These are phyloP conservation scores for Jaltomata sinuosa DNA, from an alignment of 257 asterid species.

Conservation along the genomic window DNA sequence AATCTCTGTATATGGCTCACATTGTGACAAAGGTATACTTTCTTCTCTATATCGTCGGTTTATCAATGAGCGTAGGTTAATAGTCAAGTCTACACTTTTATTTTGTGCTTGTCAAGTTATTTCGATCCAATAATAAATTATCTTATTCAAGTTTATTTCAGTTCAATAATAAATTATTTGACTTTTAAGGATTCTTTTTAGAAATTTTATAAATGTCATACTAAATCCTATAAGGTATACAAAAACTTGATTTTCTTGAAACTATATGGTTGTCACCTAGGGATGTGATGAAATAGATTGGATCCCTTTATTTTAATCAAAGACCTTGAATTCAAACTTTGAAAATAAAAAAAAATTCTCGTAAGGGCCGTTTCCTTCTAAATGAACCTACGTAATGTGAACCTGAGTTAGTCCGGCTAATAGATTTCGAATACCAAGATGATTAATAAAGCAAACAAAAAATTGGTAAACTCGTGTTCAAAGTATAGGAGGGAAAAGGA, in stretches of 20 bases:
- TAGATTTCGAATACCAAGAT: neutral
- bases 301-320: neutral
- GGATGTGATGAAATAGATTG: neutral
- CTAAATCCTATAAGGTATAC: neutral
- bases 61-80: too few relatives aligned
- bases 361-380: neutral
- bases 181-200: neutral
- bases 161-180: neutral
- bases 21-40: too few relatives aligned
- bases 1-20: too few relatives aligned
- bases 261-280: neutral
- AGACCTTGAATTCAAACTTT: neutral
- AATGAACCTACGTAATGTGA: fast-evolving
- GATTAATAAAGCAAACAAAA: neutral
- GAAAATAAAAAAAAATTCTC: neutral
- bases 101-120: too few relatives aligned
- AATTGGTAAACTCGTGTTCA: neutral
- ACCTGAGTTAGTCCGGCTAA: neutral
- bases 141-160: neutral
- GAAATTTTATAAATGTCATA: neutral
- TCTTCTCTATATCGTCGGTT: too few relatives aligned
- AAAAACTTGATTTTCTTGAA: neutral
- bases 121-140: too few relatives aligned
- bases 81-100: too few relatives aligned
- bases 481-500: neutral